Conservation (phyloP, 768 basidiomycete genomes). For the Suillus lakei region DNA sequence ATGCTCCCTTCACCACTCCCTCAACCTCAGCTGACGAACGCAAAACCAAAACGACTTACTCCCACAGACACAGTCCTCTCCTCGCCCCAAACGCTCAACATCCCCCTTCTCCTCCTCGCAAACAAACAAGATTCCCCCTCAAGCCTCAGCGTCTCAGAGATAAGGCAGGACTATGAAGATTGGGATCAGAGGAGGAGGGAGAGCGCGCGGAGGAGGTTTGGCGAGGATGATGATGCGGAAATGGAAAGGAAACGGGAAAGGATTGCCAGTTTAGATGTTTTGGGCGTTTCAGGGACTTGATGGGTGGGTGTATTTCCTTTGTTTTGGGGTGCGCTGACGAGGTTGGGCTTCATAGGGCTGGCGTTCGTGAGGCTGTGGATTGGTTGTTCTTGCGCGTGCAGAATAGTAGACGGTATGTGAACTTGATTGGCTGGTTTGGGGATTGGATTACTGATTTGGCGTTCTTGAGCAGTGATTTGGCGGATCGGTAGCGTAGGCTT, state of each 20-base stretch:
- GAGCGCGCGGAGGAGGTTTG: conserved; percentile 60
- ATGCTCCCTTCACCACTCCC: background rate
- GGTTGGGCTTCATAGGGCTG: conserved; percentile 59
- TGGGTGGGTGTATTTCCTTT: conserved; percentile 66
- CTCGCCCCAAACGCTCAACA: conserved; percentile 85
- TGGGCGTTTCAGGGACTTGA: conserved; percentile 91
- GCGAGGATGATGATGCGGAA: conserved; percentile 51
- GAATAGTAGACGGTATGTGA: conserved; percentile 71
- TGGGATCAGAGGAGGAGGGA: conserved; percentile 82
- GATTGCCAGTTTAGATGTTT: conserved; percentile 81
- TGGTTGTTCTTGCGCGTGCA: conserved; percentile 96
- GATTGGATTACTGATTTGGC: background rate
- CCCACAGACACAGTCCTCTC: conserved; percentile 79
- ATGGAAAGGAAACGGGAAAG: conserved; percentile 52
- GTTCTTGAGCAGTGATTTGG: conserved; percentile 1
- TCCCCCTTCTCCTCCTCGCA: conserved; percentile 90
- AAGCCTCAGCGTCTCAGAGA: conserved; percentile 87
- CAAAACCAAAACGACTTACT: background rate
- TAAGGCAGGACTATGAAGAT: conserved; percentile 86
- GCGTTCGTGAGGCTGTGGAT: conserved; percentile 87
- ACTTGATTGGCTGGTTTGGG: background rate
- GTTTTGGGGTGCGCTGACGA: background rate
- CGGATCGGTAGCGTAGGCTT: conserved; percentile 1
- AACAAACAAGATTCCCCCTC: conserved; percentile 92
- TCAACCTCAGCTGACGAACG: conserved; percentile 14